Evolutionary conservation across 2,329 filamentous ascomycete species (phyloP), one percentile per base, ranked within the genome.

Genomic region (Elsinoe australis): DNA sequence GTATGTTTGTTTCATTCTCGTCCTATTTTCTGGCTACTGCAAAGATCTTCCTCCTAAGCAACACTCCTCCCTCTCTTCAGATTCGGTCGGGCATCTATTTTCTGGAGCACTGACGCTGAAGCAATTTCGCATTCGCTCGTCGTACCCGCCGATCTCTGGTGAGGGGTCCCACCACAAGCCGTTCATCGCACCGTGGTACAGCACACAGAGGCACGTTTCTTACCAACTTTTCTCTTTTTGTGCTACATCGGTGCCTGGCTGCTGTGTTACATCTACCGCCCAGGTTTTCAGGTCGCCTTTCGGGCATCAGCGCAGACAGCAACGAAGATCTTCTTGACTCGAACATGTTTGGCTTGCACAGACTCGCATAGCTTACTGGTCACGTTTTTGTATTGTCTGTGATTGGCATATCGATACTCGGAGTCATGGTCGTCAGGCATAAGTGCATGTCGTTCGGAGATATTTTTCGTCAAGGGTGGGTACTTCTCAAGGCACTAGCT

Each of bases 171-270:
- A 12, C 12, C 26, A 15, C 24, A 44, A 44, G 39, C 39, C 39
- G 21, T 44, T 6, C 14, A 19, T 24, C 18, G 39, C 39, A 22
- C 39, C 39, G 28, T 44, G 39, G 39, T 44, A 44, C 39, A 44
- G n/a, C n/a, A n/a, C n/a, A n/a, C n/a, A n/a, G n/a, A n/a, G n/a
- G n/a, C 39, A 44, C 28, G 24, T 31, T 44, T 19, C 24, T 15
- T 29, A 18, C 39, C 14, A 44, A 18, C 2, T 21, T 44, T 44
- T 32, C 15, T 29, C 12, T 21, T 15, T 32, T 26, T 44, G 39
- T 32, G 28, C 39, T 32, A 44, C 39, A 32, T 17, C 28, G 39
- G 39, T 44, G 39, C 39, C 39, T 44, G 39, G 28, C 26, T 5
- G 12, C 32, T 28, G 21, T 24, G 28, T 19, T 8, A 17, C 17